Evolutionary conservation across 495 filamentous ascomycete genomes (phyloP), one percentile per base, ranked within the genome.

Genomic region (Podospora australis): DNA sequence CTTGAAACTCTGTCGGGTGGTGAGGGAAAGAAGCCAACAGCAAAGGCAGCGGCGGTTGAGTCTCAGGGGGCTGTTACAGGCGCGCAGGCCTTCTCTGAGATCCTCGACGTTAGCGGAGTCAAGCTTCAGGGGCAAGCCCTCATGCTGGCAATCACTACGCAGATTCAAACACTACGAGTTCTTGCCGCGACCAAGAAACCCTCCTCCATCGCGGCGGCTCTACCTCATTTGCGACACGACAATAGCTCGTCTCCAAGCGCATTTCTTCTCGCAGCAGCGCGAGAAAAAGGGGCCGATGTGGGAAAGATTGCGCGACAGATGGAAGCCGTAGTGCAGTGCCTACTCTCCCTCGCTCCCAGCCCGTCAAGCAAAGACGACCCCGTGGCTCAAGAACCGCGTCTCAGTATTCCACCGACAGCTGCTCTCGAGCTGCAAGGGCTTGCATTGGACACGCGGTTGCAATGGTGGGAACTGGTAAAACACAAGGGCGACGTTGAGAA

Each of bases 391-490:
- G 70, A 78, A 52, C 56, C 68, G 7, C 73, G 73, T 17, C 67
- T 81, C 0, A 69, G 65, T 32, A 55, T 82, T n/a, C 76, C 75
- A 22, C 82, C 88, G 0, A 72, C 73, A 24, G 70, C 74, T 0
- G 71, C 74, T 0, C 69, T 94, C 11, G 73, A 70, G 29, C 59
- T 94, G 9, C 88, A 95, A 54, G 59, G 77, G 1, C 54, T 88
- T 0, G 86, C 82, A 2, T 68, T 95, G 11, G 75, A 80, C 41
- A 72, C 80, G 25, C 78, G 87, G 6, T 63, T 78, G 13, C 65
- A 77, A 44, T 87, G 83, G 67, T 91, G 88, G 88, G 79, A 71
- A 28, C 41, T 90, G 25, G 79, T 81, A 4, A 72, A 74, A n/a
- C 89, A 92, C 59, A 55, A 79, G 17, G 80, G 75, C 13, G 77